A percentile compares a stretch with the other conserved stretches of the same genome.
Evolutionary conservation across 768 basidiomycete species (phyloP).

Genomic region (Amanita inopinata): DNA sequence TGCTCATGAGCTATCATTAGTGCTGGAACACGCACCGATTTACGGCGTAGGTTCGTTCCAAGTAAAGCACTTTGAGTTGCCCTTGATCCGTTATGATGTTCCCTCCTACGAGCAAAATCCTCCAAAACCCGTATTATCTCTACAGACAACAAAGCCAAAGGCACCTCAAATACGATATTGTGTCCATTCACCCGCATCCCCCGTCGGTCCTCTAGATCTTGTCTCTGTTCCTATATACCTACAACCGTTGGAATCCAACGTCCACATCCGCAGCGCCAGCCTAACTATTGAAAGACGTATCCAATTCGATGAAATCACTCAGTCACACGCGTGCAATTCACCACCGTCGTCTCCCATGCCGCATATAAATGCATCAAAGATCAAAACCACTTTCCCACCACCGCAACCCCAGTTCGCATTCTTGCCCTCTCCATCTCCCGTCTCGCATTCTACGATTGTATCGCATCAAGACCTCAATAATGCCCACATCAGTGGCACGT

Average conservation of each 20-base stretch:
- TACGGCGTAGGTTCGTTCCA: conserved; percentile 59
- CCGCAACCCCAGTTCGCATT: conserved; percentile 10
- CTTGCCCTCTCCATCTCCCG: conserved; percentile 13
- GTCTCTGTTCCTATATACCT: conserved; percentile 57
- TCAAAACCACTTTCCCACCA: background rate
- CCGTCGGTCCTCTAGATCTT: conserved; percentile 67
- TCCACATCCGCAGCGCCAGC: conserved; percentile 52
- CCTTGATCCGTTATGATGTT: conserved; percentile 60
- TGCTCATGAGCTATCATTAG: conserved; percentile 32
- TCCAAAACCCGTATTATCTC: conserved; percentile 28
- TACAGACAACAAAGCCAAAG: conserved; percentile 43
- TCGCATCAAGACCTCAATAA: conserved; percentile 18
- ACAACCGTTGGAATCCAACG: conserved; percentile 45
- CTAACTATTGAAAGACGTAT: conserved; percentile 68
- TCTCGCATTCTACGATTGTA: background rate
- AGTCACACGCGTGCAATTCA: too few species aligned
- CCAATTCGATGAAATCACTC: conserved; percentile 36
- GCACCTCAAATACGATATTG: conserved; percentile 52
- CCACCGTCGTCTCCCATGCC: conserved; percentile 4
- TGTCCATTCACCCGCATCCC: conserved; percentile 40
- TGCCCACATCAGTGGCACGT: conserved; percentile 8
- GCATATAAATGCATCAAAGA: background rate
- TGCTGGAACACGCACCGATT: conserved; percentile 58
- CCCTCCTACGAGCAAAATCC: conserved; percentile 31
- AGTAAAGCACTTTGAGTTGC: conserved; percentile 61